phyloP scores from a whole-genome alignment of 2,329 filamentous ascomycete genomes.

The Paradendryphiella salina region DNA sequence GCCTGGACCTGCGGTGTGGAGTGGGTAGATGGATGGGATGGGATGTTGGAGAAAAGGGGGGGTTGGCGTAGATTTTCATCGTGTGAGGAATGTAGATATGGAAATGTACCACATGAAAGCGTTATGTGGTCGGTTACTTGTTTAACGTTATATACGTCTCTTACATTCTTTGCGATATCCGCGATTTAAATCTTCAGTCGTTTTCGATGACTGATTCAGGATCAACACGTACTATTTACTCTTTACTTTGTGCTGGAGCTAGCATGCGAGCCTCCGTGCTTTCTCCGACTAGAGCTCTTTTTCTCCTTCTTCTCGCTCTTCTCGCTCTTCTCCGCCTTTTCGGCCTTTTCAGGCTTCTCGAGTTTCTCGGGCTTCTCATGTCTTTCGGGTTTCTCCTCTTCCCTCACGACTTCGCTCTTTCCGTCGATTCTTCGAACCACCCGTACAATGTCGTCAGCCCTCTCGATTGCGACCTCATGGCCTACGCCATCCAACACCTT shows the following conservation, averaged over 20 bases:
- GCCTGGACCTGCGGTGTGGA: conserved; percentile 27
- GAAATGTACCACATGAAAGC: not conserved
- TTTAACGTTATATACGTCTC: not conserved
- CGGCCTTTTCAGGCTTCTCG: not conserved
- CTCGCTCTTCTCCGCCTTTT: not conserved
- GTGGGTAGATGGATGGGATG: conserved; percentile 11
- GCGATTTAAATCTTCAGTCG: not conserved
- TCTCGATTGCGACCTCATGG: conserved; percentile 70
- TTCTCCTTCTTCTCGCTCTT: conserved; percentile 13
- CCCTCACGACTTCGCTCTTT: conserved; percentile 3
- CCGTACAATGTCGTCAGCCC: conserved; percentile 60
- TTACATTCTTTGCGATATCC: conserved; percentile 1
- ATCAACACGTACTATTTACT: not conserved
- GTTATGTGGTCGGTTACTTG: not conserved
- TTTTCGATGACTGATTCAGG: no score
- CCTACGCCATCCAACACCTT: conserved; percentile 61
- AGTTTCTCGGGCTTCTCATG: not conserved
- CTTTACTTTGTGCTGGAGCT: conserved; percentile 12
- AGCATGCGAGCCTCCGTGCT: conserved; percentile 13
- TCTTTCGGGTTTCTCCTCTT: conserved; percentile 3
- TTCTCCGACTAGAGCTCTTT: conserved; percentile 14
- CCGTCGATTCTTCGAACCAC: conserved; percentile 9
- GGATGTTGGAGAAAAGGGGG: no score
- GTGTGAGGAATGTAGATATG: not conserved
- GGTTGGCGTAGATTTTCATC: not conserved